A percentile compares a stretch with the other conserved stretches of the same genome.
phyloP scores from a whole-genome alignment of 345 rosid species.

The Crucihimalaya himalaica region DNA sequence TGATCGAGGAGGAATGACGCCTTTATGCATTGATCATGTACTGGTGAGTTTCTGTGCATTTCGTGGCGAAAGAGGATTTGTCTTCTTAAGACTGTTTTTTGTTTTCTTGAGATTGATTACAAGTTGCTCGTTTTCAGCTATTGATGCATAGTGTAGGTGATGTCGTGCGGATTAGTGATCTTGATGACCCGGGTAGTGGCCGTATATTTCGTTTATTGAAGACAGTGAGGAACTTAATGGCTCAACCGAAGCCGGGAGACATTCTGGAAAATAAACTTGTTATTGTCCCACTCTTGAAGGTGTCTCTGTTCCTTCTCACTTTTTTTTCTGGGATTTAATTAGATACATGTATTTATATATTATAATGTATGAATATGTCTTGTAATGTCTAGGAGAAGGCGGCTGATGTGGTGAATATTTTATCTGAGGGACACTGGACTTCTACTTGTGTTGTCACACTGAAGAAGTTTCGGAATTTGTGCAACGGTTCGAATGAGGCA shows the following conservation, averaged over 20 bases:
- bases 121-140: constrained; percentile 45
- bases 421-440: constrained; percentile 44
- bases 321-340: neutral
- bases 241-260: constrained; percentile 48
- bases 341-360: neutral
- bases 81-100: neutral
- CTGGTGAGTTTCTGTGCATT: constrained; percentile 53
- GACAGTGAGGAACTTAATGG: constrained; percentile 56
- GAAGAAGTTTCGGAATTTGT: constrained; percentile 59
- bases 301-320: constrained; percentile 26
- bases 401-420: constrained; percentile 33
- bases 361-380: neutral
- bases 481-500: constrained; percentile 68
- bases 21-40: constrained; percentile 80
- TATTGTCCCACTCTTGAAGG: constrained; percentile 61
- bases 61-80: neutral
- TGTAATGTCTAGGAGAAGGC: constrained; percentile 35
- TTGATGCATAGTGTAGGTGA: constrained; percentile 88
- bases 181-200: constrained; percentile 57
- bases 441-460: constrained; percentile 56
- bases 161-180: constrained; percentile 48
- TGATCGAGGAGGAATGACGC: constrained; percentile 72
- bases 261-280: constrained; percentile 51
- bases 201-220: constrained; percentile 55
- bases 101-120: constrained; percentile 9